Base-by-base conservation (phyloP, 192 early-diverging fungal species). In the Pilaira anomala region DNA sequence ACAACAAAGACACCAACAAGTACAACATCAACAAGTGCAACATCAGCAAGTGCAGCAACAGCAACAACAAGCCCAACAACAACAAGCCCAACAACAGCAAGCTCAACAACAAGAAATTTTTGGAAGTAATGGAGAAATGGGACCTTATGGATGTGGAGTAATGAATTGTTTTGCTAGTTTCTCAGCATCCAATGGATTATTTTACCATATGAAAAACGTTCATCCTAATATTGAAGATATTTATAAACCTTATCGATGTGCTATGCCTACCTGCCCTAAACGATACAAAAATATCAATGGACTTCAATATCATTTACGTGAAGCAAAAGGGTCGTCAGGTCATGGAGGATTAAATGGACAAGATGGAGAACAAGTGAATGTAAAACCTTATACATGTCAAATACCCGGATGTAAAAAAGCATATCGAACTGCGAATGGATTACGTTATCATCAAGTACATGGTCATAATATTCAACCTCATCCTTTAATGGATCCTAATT, bases 201-300 rank as follows among this genome's bases (percentile, higher is more conserved):
- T 77, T 39, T 78, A 78, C 53, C 79, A 78, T 41, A 76, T 76
- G 71, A 78, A 78, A 26, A 69, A 61, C 2, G 46, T 44, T 0
- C 77, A 78, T 45, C 62, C 73, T 3, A 67, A 63, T 25, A 16
- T 76, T 9, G 65, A 61, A 8, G 71, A 67, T 2, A 68, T 69
- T 0, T 40, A 42, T 33, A 82, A 80, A 51, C 88, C 91, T 9
- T 93, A 83, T 69, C 79, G 81, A 42, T 93, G 91, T 44, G 85
- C 79, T 0, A 85, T 86, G 63, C 68, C 79, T 2, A 81, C 77
- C 3, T 93, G 91, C 48, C 69, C 78, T 39, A 88, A 87, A 60
- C 67, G 76, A 16, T 93, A 93, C 76, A 91, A 91, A 66, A 93
- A 93, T 69, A 86, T 91, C 65, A 91, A 89, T 59, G 91, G 91